These are phyloP conservation scores for Iodosphaeria phyllophila DNA, from an alignment of 2,329 filamentous ascomycete genomes.

Conservation along the genomic window DNA sequence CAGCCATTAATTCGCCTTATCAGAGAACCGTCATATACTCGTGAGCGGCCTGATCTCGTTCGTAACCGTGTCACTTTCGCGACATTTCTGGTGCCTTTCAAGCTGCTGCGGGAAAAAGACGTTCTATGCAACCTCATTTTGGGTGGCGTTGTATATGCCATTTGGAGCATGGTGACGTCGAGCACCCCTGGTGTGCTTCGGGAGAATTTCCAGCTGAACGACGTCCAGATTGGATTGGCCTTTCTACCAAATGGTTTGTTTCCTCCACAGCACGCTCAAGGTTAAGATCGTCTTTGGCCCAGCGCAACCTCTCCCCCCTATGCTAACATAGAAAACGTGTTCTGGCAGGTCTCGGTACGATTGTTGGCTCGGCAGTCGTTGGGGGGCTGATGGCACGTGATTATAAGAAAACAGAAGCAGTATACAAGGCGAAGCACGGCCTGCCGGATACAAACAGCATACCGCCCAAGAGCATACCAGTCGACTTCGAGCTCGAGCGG, in stretches of 20 bases:
- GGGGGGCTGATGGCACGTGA: slow-evolving; percentile 22
- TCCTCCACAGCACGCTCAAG: neutral
- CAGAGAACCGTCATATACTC: slow-evolving; percentile 3
- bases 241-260: slow-evolving; percentile 3
- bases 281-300: neutral
- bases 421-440: slow-evolving; percentile 11
- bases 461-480: slow-evolving; percentile 8
- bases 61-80: slow-evolving; percentile 10
- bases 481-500: slow-evolving; percentile 23
- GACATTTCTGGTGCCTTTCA: slow-evolving; percentile 18
- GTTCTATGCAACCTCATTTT: slow-evolving; percentile 17
- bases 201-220: slow-evolving; percentile 3
- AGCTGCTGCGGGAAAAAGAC: slow-evolving; percentile 19
- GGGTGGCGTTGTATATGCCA: slow-evolving; percentile 9
- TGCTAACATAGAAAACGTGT: neutral
- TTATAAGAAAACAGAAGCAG: slow-evolving; percentile 10
- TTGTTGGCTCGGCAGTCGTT: slow-evolving; percentile 19
- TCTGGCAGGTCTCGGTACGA: slow-evolving; percentile 15
- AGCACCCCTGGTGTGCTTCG: slow-evolving; percentile 16
- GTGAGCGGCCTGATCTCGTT: no score
- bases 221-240: slow-evolving; percentile 2
- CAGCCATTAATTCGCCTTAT: slow-evolving; percentile 4
- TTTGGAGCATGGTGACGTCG: slow-evolving; percentile 22
- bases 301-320: neutral
- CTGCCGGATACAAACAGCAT: slow-evolving; percentile 10